A percentile compares a stretch with the other conserved stretches of the same genome.
These are phyloP conservation scores for Metschnikowia lochheadii DNA, from an alignment of 805 yeast genomes.

Conservation along the genomic window DNA sequence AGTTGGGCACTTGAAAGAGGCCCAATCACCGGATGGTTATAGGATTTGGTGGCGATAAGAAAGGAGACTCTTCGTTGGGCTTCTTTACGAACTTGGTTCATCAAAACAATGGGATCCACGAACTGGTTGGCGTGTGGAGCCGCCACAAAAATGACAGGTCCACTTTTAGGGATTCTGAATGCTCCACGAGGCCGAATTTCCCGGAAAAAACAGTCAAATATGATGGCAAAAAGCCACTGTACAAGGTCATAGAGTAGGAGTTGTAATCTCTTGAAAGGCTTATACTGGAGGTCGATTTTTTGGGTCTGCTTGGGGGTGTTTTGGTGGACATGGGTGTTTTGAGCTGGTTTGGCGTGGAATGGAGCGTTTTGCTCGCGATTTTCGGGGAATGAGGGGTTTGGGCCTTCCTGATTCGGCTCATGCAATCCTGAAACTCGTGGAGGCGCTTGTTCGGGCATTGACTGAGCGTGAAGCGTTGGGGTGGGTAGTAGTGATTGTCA, in stretches of 20 bases:
- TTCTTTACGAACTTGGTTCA: constrained; percentile 71
- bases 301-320: not conserved
- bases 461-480: not conserved
- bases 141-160: constrained; percentile 88
- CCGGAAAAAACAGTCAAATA: constrained; percentile 72
- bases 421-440: not conserved
- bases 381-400: not conserved
- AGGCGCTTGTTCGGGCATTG: not conserved
- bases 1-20: constrained; percentile 68
- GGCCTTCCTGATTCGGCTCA: not conserved
- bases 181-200: constrained; percentile 90
- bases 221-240: constrained; percentile 44
- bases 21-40: constrained; percentile 65
- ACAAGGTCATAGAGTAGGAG: constrained; percentile 44
- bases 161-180: constrained; percentile 60
- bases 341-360: not conserved
- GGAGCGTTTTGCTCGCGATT: not conserved
- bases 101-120: constrained; percentile 73
- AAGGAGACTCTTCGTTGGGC: constrained; percentile 71
- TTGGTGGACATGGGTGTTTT: not conserved
- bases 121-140: constrained; percentile 98
- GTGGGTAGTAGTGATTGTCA: not conserved
- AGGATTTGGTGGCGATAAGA: constrained; percentile 79
- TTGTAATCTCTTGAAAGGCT: constrained; percentile 13
- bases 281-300: constrained; percentile 7